Evolutionary conservation across 345 rosid genomes (phyloP).

Genomic region (Populus nigra): DNA sequence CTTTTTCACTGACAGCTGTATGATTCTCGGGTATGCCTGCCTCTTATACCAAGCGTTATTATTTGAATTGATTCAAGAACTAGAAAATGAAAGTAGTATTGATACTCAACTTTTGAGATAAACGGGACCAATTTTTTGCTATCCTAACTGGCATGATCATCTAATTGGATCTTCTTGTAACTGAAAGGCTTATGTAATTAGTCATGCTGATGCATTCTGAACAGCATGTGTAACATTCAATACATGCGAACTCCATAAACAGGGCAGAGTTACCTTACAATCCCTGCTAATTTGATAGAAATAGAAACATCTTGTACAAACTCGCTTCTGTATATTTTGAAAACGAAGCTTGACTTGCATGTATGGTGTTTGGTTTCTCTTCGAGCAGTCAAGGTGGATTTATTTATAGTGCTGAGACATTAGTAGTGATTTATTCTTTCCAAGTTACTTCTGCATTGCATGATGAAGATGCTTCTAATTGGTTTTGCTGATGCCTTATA

Average conservation of each 20-base stretch:
- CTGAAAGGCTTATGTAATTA: background rate
- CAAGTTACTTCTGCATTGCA: background rate
- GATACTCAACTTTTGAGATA: background rate
- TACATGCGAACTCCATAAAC: background rate
- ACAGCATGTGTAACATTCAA: background rate
- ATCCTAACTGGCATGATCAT: background rate
- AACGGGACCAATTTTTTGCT: background rate
- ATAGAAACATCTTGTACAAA: background rate
- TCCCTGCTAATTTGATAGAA: background rate
- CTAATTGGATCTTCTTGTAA: background rate
- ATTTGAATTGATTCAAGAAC: background rate
- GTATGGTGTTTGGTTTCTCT: background rate
- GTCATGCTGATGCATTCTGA: background rate
- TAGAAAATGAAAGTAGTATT: background rate
- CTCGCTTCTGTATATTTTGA: background rate
- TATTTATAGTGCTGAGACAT: background rate
- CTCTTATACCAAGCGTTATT: background rate
- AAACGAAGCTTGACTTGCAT: background rate
- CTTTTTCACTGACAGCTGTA: conserved; percentile 98
- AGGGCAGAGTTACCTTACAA: background rate
- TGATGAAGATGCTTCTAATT: background rate
- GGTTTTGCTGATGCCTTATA: background rate
- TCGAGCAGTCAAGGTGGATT: background rate
- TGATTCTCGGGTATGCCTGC: conserved; percentile 79
- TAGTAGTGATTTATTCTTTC: background rate